Evolutionary conservation across 192 early-diverging fungal genomes (phyloP), one percentile per base, ranked within the genome.

Genomic region (Podila horticola): DNA sequence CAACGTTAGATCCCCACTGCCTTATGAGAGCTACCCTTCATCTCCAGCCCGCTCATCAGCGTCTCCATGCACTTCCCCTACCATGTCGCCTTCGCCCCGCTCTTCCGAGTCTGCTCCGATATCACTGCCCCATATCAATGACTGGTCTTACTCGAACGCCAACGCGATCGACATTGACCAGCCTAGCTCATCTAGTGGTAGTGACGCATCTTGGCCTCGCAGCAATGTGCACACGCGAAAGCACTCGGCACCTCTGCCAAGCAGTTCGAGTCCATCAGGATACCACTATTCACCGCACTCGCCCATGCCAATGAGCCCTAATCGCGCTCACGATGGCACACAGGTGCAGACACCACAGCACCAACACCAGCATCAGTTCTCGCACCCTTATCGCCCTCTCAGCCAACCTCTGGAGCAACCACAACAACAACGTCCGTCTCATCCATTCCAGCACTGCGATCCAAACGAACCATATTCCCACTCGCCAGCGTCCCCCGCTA

Each of bases 1-100:
- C 38, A 61, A 4, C n/a, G 49, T 26, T 5, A 59, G 63, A 15
- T 38, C 38, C 41, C 52, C 29, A 5, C 9, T 51, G 24, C 71
- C 65, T 10, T 67, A 57, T 17, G 71, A 81, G 3, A 81, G 77
- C 65, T 73, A 73, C 15, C 71, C 66, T 15, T 52, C 64, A 4
- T 73, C 71, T 24, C 62, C 77, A 9, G 64, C 71, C 3, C 66
- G 71, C 10, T 81, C 77, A 17, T 66, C 77, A 5, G 34, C 64
- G 6, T 81, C 77, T 29, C 77, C 77, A 4, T 72, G 71, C 0
- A 28, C 67, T 2, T 69, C 77, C 17, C 77, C 77, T 24, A 57
- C 52, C 1, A 33, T 73, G 33, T 81, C 77, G 33, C 77, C 77
- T 5, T 72, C 76, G n/a, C 66, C 70, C 24, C 20, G 52, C 2